Percentiles rank a stretch among this genome's conserved stretches.
These are phyloP conservation scores for Simplicillium aogashimaense DNA, from an alignment of 2,329 filamentous ascomycete species.

Conservation along the genomic window DNA sequence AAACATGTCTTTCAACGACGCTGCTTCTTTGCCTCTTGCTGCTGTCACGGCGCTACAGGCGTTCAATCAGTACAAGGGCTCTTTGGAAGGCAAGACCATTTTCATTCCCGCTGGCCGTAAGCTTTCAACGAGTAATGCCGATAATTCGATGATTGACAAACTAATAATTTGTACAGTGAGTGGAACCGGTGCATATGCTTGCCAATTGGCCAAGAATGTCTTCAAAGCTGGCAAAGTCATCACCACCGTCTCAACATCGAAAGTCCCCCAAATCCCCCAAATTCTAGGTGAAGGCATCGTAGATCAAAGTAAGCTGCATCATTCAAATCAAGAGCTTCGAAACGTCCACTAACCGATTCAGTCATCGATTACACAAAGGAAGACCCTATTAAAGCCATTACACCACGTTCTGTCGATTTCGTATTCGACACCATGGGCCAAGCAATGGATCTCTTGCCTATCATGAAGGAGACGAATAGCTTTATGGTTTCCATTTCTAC, in stretches of 20 bases:
- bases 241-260: constrained; percentile 31
- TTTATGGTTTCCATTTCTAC: constrained; percentile 25
- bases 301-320: constrained; percentile 18
- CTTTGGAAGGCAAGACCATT: constrained; percentile 22
- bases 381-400: constrained; percentile 14
- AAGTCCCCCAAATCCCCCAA: constrained; percentile 24
- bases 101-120: constrained; percentile 15
- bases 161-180: constrained; percentile 7
- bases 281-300: constrained; percentile 26
- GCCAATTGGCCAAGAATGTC: constrained; percentile 32
- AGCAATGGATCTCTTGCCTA: constrained; percentile 21
- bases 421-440: constrained; percentile 29
- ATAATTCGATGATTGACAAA: neutral
- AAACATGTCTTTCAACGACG: constrained; percentile 28
- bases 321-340: neutral
- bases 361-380: constrained; percentile 15
- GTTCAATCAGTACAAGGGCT: constrained; percentile 24
- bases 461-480: constrained; percentile 23
- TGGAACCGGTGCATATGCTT: constrained; percentile 15
- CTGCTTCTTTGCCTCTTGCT: constrained; percentile 32
- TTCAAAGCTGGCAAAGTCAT: constrained; percentile 33
- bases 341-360: constrained; percentile 1
- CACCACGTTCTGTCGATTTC: constrained; percentile 26
- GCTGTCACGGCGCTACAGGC: constrained; percentile 29
- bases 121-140: constrained; percentile 1